These are phyloP conservation scores for Myotisia sp. DNA, from an alignment of 2,329 filamentous ascomycete species.

Conservation along the genomic window DNA sequence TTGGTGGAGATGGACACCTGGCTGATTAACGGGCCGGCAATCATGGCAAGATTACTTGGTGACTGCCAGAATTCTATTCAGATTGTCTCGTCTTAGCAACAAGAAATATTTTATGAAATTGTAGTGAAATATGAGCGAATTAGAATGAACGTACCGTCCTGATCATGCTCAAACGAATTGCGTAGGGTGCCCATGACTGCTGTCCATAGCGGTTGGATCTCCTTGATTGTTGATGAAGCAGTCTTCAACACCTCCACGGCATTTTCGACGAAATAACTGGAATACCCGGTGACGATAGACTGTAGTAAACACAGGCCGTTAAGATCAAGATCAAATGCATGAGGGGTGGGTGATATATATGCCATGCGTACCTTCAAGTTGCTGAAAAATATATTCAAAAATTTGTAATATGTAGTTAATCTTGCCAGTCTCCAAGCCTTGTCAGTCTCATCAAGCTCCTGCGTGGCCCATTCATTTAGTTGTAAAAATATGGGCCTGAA, in stretches of 20 bases:
- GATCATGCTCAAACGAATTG: constrained; percentile 72
- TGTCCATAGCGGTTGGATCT: constrained; percentile 50
- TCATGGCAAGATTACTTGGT: constrained; percentile 65
- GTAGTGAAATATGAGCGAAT: neutral
- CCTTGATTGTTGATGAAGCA: constrained; percentile 26
- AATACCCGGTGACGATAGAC: constrained; percentile 87
- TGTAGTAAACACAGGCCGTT: constrained; percentile 15
- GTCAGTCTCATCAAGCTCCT: constrained; percentile 49
- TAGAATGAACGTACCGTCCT: constrained; percentile 48
- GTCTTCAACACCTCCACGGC: constrained; percentile 48
- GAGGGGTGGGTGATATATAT: constrained; percentile 7
- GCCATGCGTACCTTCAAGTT: constrained; percentile 57
- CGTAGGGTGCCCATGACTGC: constrained; percentile 57
- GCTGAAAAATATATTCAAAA: constrained; percentile 65
- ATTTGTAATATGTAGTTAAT: constrained; percentile 65
- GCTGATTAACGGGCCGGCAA: constrained; percentile 53
- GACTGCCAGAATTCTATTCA: constrained; percentile 71
- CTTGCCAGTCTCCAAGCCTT: constrained; percentile 44
- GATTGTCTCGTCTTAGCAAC: constrained; percentile 4
- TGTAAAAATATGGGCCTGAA: constrained; percentile 85
- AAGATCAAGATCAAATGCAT: constrained; percentile 6
- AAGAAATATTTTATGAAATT: neutral
- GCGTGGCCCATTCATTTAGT: constrained; percentile 66
- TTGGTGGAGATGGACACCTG: constrained; percentile 43
- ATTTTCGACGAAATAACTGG: constrained; percentile 67